These are phyloP conservation scores for Boletus bicolor DNA, from an alignment of 768 basidiomycete genomes.

Conservation along the genomic window DNA sequence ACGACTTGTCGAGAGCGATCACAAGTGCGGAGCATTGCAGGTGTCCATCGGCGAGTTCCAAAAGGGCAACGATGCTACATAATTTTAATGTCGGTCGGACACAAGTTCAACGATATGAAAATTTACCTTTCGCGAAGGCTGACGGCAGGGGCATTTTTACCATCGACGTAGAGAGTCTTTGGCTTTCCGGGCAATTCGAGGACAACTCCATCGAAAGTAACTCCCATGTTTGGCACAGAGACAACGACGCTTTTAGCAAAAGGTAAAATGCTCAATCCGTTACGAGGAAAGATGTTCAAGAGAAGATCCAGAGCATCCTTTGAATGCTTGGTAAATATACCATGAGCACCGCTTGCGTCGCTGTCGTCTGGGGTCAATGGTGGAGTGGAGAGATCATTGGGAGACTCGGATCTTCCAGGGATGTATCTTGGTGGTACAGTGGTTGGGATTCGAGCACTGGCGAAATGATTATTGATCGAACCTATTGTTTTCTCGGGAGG, in stretches of 20 bases:
- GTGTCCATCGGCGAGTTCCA: conserved; percentile 85
- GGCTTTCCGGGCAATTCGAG: conserved; percentile 66
- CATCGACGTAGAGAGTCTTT: conserved; percentile 82
- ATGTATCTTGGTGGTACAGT: conserved; percentile 42
- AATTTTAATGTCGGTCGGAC: background rate
- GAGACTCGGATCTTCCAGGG: conserved; percentile 38
- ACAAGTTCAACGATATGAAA: conserved; percentile 1
- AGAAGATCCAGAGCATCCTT: conserved; percentile 76
- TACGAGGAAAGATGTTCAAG: conserved; percentile 71
- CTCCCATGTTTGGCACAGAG: conserved; percentile 62
- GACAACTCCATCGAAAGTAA: conserved; percentile 74
- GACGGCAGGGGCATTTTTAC: conserved; percentile 76
- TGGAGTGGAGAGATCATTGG: conserved; percentile 56
- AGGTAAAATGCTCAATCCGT: conserved; percentile 65
- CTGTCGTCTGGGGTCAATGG: conserved; percentile 76
- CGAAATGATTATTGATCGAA: conserved; percentile 16
- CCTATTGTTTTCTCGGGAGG: conserved; percentile 21
- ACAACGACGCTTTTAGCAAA: conserved; percentile 74
- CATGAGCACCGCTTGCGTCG: conserved; percentile 41
- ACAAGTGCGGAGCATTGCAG: conserved; percentile 75
- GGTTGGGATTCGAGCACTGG: conserved; percentile 25
- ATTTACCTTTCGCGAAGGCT: conserved; percentile 79
- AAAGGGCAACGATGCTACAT: conserved; percentile 73
- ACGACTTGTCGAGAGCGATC: conserved; percentile 74
- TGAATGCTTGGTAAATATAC: conserved; percentile 42